Evolutionary conservation across 371 early-diverging fungal genomes (phyloP), one percentile per base, ranked within the genome.

Genomic region (Syncephalastrum racemosum): DNA sequence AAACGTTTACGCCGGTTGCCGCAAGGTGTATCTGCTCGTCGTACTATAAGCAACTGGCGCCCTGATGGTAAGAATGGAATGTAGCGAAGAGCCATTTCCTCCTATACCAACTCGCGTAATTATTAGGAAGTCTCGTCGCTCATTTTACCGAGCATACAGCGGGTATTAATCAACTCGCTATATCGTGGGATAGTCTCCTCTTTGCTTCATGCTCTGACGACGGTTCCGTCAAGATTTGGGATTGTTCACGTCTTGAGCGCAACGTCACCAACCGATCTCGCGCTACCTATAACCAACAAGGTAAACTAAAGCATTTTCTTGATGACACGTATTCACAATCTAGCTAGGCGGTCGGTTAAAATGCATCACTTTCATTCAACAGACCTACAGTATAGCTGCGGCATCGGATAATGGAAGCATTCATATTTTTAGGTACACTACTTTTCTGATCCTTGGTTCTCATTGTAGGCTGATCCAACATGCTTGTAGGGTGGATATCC

Each of bases 201-300:
- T 95, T 96, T 81, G 94, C 87, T 4, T 82, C 93, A 0, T 87
- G 90, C 52, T 89, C 92, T 2, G 90, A 90, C 47, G 95, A 95
- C 66, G 93, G 92, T 8, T 84, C 91, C 0, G 83, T 95, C 24
- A 90, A 89, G 62, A 81, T 95, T 27, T 96, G 95, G 90, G 97
- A 96, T 65, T 88, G 85, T 40, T 73, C 75, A 3, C 79, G 93
- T 15, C 69, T 95, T 18, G 92, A 93, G 53, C 84, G 85, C 49
- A 92, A 91, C 56, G 92, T 92, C 0, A 87, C 91, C 7, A 91
- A 90, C 59, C 81, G 88, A 31, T 84, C 95, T 0, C 75, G 90
- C 18, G 79, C 87, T n/a, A 88, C 87, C 1, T 90, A 92, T 61
- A 74, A 79, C 36, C 75, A 79, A 18, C 85, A 88, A 67, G 90